Evolutionary conservation across 352 stramenopile species (phyloP).

Genomic region (Pythium aquatile): DNA sequence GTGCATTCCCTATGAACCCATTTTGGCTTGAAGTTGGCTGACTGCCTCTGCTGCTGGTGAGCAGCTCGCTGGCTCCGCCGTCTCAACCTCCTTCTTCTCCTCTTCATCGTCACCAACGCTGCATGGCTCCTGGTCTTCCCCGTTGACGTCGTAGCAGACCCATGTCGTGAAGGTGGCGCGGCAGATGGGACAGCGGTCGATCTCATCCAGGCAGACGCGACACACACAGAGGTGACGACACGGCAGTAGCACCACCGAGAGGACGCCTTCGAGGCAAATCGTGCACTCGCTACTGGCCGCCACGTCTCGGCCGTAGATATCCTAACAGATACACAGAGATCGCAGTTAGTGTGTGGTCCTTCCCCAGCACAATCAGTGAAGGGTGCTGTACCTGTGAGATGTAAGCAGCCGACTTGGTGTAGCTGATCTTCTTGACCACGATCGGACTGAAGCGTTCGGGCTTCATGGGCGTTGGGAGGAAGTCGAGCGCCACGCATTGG

Average conservation of each 20-base stretch:
- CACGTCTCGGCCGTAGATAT: constrained; percentile 51
- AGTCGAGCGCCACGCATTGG: constrained; percentile 56
- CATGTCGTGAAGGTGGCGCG: constrained; percentile 59
- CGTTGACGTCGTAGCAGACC: constrained; percentile 29
- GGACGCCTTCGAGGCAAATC: constrained; percentile 59
- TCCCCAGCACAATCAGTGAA: neutral
- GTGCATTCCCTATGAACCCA: constrained; percentile 14
- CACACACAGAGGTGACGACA: constrained; percentile 73
- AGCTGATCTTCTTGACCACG: constrained; percentile 50
- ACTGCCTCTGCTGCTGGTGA: neutral
- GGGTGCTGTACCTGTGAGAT: constrained; percentile 34
- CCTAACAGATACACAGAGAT: constrained; percentile 13
- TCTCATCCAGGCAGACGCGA: constrained; percentile 58
- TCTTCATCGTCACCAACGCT: neutral
- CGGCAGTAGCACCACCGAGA: constrained; percentile 47
- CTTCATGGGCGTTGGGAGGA: constrained; percentile 47
- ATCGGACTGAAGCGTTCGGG: constrained; percentile 30
- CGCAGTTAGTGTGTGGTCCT: neutral
- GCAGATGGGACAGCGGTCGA: constrained; percentile 74
- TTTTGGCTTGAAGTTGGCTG: constrained; percentile 7
- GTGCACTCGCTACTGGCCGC: constrained; percentile 42
- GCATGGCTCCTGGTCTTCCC: neutral
- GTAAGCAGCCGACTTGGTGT: constrained; percentile 38
- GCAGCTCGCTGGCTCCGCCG: neutral
- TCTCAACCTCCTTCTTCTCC: neutral